These are phyloP conservation scores for Candida xiaguanensis DNA, from an alignment of 805 yeast genomes.

Conservation along the genomic window DNA sequence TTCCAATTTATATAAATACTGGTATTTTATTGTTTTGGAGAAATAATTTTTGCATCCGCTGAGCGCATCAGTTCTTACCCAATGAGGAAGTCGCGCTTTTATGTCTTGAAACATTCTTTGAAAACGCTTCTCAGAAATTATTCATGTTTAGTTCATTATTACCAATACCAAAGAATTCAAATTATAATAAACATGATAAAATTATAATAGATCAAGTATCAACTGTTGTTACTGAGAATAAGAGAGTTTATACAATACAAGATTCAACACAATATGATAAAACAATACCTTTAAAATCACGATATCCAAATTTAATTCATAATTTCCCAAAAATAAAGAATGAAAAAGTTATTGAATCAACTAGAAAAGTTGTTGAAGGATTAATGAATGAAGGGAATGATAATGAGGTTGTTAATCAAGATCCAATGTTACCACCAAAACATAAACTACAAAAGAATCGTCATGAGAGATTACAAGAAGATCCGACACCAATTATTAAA, in stretches of 20 bases:
- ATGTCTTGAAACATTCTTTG: not conserved
- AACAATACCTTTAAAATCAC: conserved; percentile 54
- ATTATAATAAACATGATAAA: conserved; percentile 11
- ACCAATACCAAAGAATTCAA: conserved; percentile 29
- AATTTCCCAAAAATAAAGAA: conserved; percentile 35
- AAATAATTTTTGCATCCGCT: not conserved
- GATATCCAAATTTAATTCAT: conserved; percentile 36
- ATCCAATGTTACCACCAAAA: conserved; percentile 84
- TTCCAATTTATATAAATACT: not conserved
- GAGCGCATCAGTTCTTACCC: conserved; percentile 3
- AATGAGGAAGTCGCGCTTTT: not conserved
- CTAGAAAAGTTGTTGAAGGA: conserved; percentile 52
- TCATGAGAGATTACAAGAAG: conserved; percentile 29
- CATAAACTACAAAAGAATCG: conserved; percentile 73
- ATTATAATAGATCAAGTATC: conserved; percentile 18
- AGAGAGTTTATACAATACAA: conserved; percentile 24
- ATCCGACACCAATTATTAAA: conserved; percentile 50
- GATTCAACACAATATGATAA: conserved; percentile 43
- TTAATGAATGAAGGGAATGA: conserved; percentile 42
- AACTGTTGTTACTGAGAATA: conserved; percentile 12
- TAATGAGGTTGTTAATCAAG: conserved; percentile 42
- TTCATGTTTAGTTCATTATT: conserved; percentile 31
- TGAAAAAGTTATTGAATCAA: conserved; percentile 48
- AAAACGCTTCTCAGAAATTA: not conserved
- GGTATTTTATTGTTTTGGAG: not conserved